Conservation (phyloP, 1,284 basidiomycete genomes). For the Erythrobasidium hasegawianum region DNA sequence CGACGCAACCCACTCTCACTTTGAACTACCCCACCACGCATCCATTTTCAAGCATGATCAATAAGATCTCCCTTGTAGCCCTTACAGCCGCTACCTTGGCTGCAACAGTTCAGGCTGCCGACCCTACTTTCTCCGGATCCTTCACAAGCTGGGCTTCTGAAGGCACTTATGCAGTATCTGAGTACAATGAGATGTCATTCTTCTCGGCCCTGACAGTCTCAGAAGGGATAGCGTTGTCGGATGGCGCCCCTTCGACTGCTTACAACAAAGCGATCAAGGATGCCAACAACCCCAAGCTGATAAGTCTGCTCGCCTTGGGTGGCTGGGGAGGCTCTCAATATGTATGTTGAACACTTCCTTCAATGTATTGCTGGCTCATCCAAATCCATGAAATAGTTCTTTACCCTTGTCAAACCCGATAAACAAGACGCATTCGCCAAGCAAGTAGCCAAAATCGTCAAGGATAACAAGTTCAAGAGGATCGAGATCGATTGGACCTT, state of each 20-base stretch:
- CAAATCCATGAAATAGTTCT: no score
- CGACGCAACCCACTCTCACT: no score
- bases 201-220: conserved; percentile 4
- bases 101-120: not conserved
- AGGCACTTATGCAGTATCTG: not conserved
- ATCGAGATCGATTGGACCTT: conserved; percentile 19
- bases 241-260: conserved; percentile 1
- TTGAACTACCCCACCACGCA: no score
- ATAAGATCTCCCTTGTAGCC: no score
- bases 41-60: no score
- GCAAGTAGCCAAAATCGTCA: not conserved
- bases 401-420: not conserved
- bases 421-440: not conserved
- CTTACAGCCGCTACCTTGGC: no score
- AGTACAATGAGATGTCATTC: conserved; percentile 22
- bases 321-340: conserved; percentile 18
- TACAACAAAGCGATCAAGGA: not conserved
- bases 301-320: conserved; percentile 8
- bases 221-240: not conserved
- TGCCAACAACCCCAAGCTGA: not conserved
- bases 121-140: not conserved
- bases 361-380: no score
- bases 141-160: not conserved
- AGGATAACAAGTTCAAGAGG: not conserved
- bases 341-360: no score